These are phyloP conservation scores for Rhodotorula sp. DNA, from an alignment of 1,284 basidiomycete genomes.

Conservation along the genomic window DNA sequence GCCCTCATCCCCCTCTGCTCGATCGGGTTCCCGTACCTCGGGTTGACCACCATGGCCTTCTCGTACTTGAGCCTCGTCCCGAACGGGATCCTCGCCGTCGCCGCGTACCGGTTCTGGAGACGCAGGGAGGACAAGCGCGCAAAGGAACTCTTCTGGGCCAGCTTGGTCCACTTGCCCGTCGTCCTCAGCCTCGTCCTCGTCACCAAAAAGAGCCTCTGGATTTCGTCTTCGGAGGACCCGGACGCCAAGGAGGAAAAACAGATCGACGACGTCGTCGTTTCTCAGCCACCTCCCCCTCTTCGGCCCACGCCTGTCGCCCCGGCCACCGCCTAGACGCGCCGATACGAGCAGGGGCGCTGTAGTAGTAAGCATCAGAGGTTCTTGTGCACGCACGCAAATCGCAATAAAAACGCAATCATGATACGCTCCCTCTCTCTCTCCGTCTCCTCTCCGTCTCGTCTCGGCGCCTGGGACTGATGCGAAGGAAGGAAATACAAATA, in stretches of 20 bases:
- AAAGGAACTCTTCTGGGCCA: conserved; percentile 73
- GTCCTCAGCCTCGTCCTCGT: conserved; percentile 91
- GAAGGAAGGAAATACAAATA: too few species aligned
- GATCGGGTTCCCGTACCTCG: conserved; percentile 73
- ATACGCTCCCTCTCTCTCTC: too few species aligned
- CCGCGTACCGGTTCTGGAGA: conserved; percentile 75
- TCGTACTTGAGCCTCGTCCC: conserved; percentile 74
- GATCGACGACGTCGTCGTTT: not conserved
- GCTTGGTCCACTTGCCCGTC: conserved; percentile 85
- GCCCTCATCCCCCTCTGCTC: conserved; percentile 76
- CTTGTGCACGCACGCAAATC: too few species aligned
- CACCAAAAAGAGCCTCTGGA: conserved; percentile 68
- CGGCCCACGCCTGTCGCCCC: conserved; percentile 1
- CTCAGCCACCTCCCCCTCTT: not conserved
- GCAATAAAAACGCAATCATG: too few species aligned
- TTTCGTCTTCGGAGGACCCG: conserved; percentile 1
- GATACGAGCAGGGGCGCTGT: not conserved
- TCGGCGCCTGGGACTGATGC: too few species aligned
- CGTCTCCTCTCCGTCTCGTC: too few species aligned
- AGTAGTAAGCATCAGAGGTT: too few species aligned
- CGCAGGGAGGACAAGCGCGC: conserved; percentile 72
- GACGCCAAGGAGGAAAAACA: not conserved
- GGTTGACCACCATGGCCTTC: conserved; percentile 83
- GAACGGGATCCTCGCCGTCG: conserved; percentile 68
- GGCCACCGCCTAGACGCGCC: not conserved